Conservation (phyloP, 2,329 filamentous ascomycete genomes). For the Lachnellula arida region DNA sequence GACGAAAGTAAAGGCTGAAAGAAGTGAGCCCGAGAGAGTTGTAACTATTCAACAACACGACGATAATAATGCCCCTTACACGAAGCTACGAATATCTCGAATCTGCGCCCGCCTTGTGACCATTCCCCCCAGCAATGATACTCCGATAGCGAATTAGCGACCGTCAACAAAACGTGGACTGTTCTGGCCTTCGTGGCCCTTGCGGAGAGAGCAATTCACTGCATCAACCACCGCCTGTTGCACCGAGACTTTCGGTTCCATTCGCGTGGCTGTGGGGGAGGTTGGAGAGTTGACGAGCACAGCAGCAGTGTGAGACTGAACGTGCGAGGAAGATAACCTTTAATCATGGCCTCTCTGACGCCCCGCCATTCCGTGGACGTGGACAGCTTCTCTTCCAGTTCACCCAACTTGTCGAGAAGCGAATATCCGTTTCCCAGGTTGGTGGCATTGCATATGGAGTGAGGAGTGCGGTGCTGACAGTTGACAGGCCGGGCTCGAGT, state of each 20-base stretch:
- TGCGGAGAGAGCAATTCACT: neutral
- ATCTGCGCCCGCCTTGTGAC: neutral
- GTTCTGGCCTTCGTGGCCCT: conserved; percentile 21
- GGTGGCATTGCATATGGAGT: conserved; percentile 8
- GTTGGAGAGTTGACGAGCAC: conserved; percentile 14
- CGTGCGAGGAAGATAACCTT: conserved; percentile 1
- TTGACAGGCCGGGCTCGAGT: conserved; percentile 27
- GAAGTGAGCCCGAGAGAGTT: neutral
- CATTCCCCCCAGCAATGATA: conserved; percentile 28
- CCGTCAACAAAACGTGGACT: conserved; percentile 20
- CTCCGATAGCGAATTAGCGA: conserved; percentile 25
- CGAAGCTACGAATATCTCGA: neutral
- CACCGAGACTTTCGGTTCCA: neutral
- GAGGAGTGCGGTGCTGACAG: conserved; percentile 39
- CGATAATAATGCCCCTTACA: neutral
- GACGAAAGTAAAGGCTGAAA: neutral
- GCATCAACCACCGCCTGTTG: neutral
- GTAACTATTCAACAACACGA: neutral
- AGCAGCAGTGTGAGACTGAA: neutral
- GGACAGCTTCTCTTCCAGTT: conserved; percentile 41
- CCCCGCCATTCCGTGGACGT: conserved; percentile 43
- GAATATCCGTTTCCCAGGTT: conserved; percentile 53
- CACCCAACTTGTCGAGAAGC: conserved; percentile 37
- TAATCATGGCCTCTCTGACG: conserved; percentile 38
- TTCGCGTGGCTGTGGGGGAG: conserved; percentile 19